Evolutionary conservation across 1,139 yeast genomes (phyloP), one percentile per base, ranked within the genome.

Genomic region (Wickerhamiella infanticola): DNA sequence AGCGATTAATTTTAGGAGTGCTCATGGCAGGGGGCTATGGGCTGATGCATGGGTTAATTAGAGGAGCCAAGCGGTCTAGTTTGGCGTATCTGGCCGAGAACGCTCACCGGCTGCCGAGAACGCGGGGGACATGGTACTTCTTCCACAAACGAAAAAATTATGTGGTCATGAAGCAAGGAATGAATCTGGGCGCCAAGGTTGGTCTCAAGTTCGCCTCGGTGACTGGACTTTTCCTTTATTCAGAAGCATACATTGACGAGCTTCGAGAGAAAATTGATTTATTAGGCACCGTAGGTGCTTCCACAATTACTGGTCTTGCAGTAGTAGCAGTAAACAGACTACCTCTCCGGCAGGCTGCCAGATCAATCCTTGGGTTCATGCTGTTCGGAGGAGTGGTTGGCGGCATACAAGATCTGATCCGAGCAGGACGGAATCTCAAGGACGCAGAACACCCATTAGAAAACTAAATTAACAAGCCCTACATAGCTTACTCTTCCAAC

Each of bases 101-200:
- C 57, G 82, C 93, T 9, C 95, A 84, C 58, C 63, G 95, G 42
- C 65, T 85, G 50, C 95, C 95, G 3, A 69, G 65, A 24, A 78
- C 81, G 0, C 81, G 78, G 46, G 90, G 86, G 35, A 93, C 90
- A 0, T 84, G 95, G 95, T 85, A 81, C 59, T 81, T 81, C 59
- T 84, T 85, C 63, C 94, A 84, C 62, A 84, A 82, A 62, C 73
- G 85, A 53, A 84, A 83, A 65, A 81, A 82, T 61, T 82, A 82
- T 60, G 81, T 80, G 40, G 77, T 84, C 65, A 63, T 81, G 39
- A 68, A 74, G 46, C 48, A 52, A 24, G 57, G 55, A 5, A 45
- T 53, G 26, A 50, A 53, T 40, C n/a, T 29, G 7, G 57, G 55
- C 5, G 64, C 63, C 13, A 33, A 42, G 9, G 37, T 43, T 0